Evolutionary conservation across 306 rosid species (phyloP).

Genomic region (Acacia acuminata): DNA sequence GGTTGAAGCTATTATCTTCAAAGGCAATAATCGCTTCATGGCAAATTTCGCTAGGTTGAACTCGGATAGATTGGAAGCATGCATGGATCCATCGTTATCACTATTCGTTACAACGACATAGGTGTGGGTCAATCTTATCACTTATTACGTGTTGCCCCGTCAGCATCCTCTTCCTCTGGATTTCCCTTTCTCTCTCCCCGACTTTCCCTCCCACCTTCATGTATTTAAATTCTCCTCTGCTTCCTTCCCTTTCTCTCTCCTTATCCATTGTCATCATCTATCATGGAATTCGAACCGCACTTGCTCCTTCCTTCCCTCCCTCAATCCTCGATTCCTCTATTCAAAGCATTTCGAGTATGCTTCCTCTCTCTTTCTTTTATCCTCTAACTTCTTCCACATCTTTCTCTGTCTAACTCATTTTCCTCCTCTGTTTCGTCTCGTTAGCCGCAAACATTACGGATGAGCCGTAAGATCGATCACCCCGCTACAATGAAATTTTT

Average conservation of each 20-base stretch:
- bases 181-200: constrained; percentile 1
- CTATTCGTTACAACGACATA: too few relatives aligned
- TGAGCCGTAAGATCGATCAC: constrained; percentile 73
- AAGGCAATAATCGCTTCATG: too few relatives aligned
- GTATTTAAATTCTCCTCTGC: not conserved
- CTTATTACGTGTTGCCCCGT: constrained; percentile 19
- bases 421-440: not conserved
- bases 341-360: constrained; percentile 56
- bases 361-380: not conserved
- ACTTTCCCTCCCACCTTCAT: not conserved
- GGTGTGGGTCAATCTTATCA: not conserved
- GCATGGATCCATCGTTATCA: too few relatives aligned
- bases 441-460: constrained; percentile 66
- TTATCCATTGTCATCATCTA: not conserved
- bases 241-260: not conserved
- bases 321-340: constrained; percentile 18
- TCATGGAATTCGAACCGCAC: constrained; percentile 20
- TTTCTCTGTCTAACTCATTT: not conserved
- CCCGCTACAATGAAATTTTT: constrained; percentile 69
- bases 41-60: too few relatives aligned
- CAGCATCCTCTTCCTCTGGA: constrained; percentile 7
- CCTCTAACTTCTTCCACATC: not conserved
- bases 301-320: constrained; percentile 12
- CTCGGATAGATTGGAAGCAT: too few relatives aligned
- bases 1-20: too few relatives aligned